Conservation (phyloP, 805 yeast species). For the Hanseniaspora hatyaiensis region DNA sequence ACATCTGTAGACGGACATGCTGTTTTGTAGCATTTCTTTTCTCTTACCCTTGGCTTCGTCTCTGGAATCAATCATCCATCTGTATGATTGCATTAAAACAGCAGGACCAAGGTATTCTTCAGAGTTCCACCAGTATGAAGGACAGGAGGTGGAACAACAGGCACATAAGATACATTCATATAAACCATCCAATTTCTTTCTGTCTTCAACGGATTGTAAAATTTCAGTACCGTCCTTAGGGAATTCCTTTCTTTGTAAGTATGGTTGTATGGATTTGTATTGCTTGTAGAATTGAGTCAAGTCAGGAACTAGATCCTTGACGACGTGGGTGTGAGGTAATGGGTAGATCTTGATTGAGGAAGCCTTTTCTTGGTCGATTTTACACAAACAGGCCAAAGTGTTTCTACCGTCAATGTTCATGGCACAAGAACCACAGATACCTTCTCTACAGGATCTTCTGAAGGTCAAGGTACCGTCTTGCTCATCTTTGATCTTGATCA, state of each 20-base stretch:
- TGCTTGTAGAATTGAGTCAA: slow-evolving; percentile 95
- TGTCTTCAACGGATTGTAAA: slow-evolving; percentile 79
- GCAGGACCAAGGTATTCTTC: slow-evolving; percentile 98
- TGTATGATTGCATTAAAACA: slow-evolving; percentile 95
- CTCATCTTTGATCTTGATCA: slow-evolving; percentile 89
- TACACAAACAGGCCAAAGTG: slow-evolving; percentile 92
- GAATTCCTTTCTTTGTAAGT: slow-evolving; percentile 61
- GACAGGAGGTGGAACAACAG: slow-evolving; percentile 97
- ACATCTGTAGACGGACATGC: slow-evolving; percentile 96
- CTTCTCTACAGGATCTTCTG: slow-evolving; percentile 98
- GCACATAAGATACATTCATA: slow-evolving; percentile 98
- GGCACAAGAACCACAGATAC: slow-evolving; percentile 98
- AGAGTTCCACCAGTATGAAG: slow-evolving; percentile 99
- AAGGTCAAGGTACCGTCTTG: slow-evolving; percentile 91
- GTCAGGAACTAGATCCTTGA: slow-evolving; percentile 94
- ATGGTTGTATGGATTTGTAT: slow-evolving; percentile 96
- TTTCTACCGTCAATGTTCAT: slow-evolving; percentile 98
- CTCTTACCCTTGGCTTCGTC: slow-evolving; percentile 78
- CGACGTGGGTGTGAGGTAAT: slow-evolving; percentile 95
- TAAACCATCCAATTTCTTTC: slow-evolving; percentile 91
- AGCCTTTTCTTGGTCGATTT: slow-evolving; percentile 67
- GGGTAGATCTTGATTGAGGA: slow-evolving; percentile 86
- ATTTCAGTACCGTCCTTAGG: slow-evolving; percentile 91
- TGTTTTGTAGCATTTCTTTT: slow-evolving; percentile 83
- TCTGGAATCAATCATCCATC: slow-evolving; percentile 97